Evolutionary conservation across 2,329 filamentous ascomycete species (phyloP).

Genomic region (Xenoacremonium recifei): DNA sequence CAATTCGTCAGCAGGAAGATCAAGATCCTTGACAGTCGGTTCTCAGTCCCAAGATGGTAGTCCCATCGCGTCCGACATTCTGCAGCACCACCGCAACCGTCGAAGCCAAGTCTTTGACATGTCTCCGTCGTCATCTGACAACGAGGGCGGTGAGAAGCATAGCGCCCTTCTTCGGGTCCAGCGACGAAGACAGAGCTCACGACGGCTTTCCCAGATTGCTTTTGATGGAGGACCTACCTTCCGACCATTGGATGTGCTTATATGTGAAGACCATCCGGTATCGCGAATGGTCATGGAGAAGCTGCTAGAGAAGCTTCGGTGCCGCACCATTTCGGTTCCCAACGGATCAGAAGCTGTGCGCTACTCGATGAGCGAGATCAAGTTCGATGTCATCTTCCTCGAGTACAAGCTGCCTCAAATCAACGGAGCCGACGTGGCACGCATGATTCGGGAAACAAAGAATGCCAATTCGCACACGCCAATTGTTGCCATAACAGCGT

Average conservation of each 20-base stretch:
- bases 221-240: constrained; percentile 82
- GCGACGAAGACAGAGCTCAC: constrained; percentile 89
- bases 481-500: constrained; percentile 94
- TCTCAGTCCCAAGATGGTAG: constrained; percentile 95
- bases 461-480: constrained; percentile 93
- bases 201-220: constrained; percentile 87
- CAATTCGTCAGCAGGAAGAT: constrained; percentile 64
- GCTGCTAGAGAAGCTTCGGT: constrained; percentile 89
- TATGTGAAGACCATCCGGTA: constrained; percentile 97
- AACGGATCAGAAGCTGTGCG: constrained; percentile 91
- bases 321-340: constrained; percentile 86
- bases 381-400: constrained; percentile 98
- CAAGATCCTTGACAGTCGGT: constrained; percentile 87
- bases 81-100: constrained; percentile 81
- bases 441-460: constrained; percentile 96
- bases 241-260: constrained; percentile 86
- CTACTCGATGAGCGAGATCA: constrained; percentile 94
- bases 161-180: constrained; percentile 91
- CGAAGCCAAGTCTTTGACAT: constrained; percentile 94
- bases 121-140: constrained; percentile 96
- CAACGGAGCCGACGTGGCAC: constrained; percentile 90
- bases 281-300: constrained; percentile 99
- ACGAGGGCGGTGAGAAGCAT: constrained; percentile 89
- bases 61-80: constrained; percentile 64
- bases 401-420: constrained; percentile 95